Base-by-base conservation (phyloP, 1,139 yeast genomes). In the Debaryomyces robertsiae region DNA sequence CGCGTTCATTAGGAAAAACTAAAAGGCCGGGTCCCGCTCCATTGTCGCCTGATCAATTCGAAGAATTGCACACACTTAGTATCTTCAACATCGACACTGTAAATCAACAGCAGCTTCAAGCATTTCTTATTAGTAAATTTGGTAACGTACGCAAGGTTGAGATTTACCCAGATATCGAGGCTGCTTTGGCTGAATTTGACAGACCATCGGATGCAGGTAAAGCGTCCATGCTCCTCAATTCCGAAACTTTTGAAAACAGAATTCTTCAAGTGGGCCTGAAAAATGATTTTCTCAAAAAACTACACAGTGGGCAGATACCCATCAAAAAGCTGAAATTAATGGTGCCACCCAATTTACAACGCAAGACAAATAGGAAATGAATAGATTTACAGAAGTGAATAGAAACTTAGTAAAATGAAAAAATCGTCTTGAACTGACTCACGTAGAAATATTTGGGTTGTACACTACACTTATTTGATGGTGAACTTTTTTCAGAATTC, bases 151-250 rank as follows among this genome's bases (percentile, higher is more conserved):
- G 54, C 1, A 67, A 67, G 16, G 59, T 83, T 0, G 65, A 72
- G 13, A 55, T 82, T 15, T 71, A 69, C 31, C 77, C 85, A 0
- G 75, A 70, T 24, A 53, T 59, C n/a, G 58, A 62, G 3, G 77
- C 77, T 2, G 88, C 85, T 0, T 53, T 79, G 11, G 69, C 85
- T 2, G 79, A 79, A 48, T 82, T 79, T 50, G 60, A 55, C 17
- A 60, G 59, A 4, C 66, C 69, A 0, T 56, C 63, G 7, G 75
- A 73, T 42, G 77, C 86, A 3, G 93, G 94, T 0, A 72, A 61
- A 41, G 85, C 85, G 0, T 62, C 72, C 0, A 57, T 85, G 58
- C 58, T 60, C 3, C 52, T 83, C n/a, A 71, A 75, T 30, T 78
- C 80, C 0, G 50, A 49, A 9, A 52, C 46, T 6, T 61, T 77